phyloP scores from a whole-genome alignment of 163 green algal species.

The Scenedesmus sp. region DNA sequence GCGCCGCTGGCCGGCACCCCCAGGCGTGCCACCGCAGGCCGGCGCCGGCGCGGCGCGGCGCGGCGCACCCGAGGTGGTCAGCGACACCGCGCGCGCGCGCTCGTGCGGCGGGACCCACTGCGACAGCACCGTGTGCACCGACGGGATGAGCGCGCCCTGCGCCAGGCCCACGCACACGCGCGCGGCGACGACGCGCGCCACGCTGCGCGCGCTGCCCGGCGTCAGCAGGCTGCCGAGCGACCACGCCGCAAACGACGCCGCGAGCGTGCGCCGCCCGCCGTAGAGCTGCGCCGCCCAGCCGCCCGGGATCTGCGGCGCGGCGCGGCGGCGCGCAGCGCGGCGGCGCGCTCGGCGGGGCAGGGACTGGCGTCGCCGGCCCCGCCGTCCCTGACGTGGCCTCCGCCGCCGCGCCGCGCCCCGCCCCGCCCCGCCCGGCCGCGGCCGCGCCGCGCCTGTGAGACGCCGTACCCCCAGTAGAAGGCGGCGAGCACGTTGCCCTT shows the following conservation, averaged over 20 bases:
- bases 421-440: too few relatives aligned
- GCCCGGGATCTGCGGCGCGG: constrained; percentile 88
- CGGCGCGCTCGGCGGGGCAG: not conserved
- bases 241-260: constrained; percentile 88
- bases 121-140: constrained; percentile 93
- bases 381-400: not conserved
- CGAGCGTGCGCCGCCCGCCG: constrained; percentile 84
- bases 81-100: constrained; percentile 82
- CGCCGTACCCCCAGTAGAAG: constrained; percentile 97
- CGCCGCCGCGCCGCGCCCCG: too few relatives aligned
- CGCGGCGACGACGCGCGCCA: constrained; percentile 56
- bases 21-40: too few relatives aligned
- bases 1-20: too few relatives aligned
- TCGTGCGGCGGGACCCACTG: constrained; percentile 93
- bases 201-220: constrained; percentile 63
- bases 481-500: constrained; percentile 93
- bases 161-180: constrained; percentile 87
- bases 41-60: too few relatives aligned
- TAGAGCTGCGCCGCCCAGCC: constrained; percentile 87
- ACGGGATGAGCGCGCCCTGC: constrained; percentile 95
- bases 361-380: too few relatives aligned
- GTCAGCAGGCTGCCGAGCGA: constrained; percentile 81
- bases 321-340: too few relatives aligned
- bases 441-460: constrained; percentile 89
- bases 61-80: constrained; percentile 95